phyloP scores from a whole-genome alignment of 78 protist genomes.

The Paulinella micropora region DNA sequence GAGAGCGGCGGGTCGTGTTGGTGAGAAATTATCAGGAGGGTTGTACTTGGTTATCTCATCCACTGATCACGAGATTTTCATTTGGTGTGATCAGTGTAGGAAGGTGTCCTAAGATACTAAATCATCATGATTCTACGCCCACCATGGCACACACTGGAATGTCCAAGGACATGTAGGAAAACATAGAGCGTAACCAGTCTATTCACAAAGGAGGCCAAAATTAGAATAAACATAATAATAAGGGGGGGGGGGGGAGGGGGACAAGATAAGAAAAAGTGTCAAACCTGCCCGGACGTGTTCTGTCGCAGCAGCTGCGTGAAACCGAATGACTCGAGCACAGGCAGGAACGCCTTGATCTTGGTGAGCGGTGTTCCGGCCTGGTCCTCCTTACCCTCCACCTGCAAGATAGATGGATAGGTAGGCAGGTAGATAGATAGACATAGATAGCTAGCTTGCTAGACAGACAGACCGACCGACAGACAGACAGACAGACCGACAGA shows the following conservation, averaged over 20 bases:
- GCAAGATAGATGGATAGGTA: too few species aligned
- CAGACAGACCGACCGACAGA: too few species aligned
- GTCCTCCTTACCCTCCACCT: too few species aligned
- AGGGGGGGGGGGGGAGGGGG: background rate
- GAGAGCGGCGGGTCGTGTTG: too few species aligned
- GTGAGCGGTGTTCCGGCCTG: too few species aligned
- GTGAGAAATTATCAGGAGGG: background rate
- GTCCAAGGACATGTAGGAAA: background rate
- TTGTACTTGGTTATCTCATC: background rate
- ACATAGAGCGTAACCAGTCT: background rate
- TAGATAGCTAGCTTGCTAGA: too few species aligned
- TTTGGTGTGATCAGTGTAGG: background rate
- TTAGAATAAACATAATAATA: background rate
- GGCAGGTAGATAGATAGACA: too few species aligned
- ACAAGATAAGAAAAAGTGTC: too few species aligned
- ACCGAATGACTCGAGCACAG: conserved; percentile 98
- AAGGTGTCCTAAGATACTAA: background rate
- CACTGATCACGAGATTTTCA: background rate
- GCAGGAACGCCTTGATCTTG: conserved; percentile 79
- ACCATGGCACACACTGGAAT: background rate
- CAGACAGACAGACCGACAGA: too few species aligned
- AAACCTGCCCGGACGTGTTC: conserved; percentile 94
- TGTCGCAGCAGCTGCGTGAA: conserved; percentile 76
- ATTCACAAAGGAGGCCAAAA: background rate
- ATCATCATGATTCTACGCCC: background rate